phyloP scores from a whole-genome alignment of 257 asterid genomes.

The Solanum etuberosum region DNA sequence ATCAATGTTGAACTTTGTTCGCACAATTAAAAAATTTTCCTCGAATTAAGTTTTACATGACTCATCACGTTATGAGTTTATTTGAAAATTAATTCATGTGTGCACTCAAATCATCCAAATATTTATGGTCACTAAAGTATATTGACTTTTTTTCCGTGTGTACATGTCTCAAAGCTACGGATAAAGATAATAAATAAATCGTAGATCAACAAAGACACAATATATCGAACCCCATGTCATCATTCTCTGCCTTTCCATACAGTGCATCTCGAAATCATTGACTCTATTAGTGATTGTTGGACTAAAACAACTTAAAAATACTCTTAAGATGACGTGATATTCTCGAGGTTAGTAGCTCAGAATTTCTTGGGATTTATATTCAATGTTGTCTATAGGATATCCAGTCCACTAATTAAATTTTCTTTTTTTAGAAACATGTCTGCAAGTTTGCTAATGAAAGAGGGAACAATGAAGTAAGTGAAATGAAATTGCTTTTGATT shows the following conservation, averaged over 20 bases:
- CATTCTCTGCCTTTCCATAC: background rate
- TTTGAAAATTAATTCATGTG: background rate
- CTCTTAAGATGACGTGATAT: background rate
- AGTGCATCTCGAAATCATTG: background rate
- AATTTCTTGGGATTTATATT: background rate
- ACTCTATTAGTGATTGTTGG: background rate
- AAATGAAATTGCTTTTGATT: background rate
- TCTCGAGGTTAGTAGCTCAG: background rate
- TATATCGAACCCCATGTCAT: background rate
- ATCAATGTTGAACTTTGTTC: too few relatives aligned
- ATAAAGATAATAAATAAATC: background rate
- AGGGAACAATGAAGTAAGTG: background rate
- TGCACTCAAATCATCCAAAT: background rate
- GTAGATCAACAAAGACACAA: background rate
- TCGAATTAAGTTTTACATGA: too few relatives aligned
- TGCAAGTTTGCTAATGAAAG: background rate
- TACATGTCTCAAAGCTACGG: fast-evolving
- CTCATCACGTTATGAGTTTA: background rate
- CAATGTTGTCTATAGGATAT: background rate
- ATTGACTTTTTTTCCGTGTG: background rate
- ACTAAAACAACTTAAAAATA: background rate
- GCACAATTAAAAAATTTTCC: too few relatives aligned
- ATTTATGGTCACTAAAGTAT: background rate
- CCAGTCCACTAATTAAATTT: background rate
- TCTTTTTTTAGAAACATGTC: background rate